phyloP scores from a whole-genome alignment of 2,329 filamentous ascomycete genomes.

The Didymella exigua region DNA sequence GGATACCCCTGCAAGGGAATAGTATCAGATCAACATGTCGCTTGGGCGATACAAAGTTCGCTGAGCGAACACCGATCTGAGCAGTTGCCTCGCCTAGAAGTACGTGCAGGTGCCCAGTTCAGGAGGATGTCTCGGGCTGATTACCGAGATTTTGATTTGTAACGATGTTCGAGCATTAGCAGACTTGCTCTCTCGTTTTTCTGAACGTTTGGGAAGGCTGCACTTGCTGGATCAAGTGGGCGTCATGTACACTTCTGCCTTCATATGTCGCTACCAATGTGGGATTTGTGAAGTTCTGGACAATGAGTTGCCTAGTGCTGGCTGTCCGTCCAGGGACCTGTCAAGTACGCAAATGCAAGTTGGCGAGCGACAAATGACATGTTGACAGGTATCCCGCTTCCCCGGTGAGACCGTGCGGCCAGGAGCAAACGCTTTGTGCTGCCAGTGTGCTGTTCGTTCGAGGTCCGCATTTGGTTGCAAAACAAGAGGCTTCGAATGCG shows the following conservation, averaged over 20 bases:
- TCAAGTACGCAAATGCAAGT: neutral
- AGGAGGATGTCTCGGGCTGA: neutral
- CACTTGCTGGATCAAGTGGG: neutral
- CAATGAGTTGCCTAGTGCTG: neutral
- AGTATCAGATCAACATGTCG: neutral
- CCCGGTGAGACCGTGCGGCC: neutral
- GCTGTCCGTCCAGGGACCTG: neutral
- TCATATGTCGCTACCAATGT: neutral
- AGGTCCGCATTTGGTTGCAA: neutral
- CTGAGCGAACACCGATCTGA: neutral
- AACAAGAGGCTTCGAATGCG: neutral
- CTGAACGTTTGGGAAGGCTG: neutral
- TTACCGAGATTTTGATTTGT: neutral
- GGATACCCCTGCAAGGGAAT: neutral
- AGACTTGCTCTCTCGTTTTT: neutral
- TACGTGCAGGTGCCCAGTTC: neutral
- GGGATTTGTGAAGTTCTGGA: neutral
- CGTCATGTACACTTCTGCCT: neutral
- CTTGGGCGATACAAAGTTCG: neutral
- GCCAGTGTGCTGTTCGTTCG: neutral
- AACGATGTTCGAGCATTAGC: neutral
- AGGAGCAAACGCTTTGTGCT: neutral
- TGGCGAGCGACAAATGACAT: neutral
- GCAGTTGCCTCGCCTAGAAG: neutral
- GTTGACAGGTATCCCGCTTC: slow-evolving; percentile 7